phyloP scores from a whole-genome alignment of 768 basidiomycete species.

The Hypsizygus marmoreus region DNA sequence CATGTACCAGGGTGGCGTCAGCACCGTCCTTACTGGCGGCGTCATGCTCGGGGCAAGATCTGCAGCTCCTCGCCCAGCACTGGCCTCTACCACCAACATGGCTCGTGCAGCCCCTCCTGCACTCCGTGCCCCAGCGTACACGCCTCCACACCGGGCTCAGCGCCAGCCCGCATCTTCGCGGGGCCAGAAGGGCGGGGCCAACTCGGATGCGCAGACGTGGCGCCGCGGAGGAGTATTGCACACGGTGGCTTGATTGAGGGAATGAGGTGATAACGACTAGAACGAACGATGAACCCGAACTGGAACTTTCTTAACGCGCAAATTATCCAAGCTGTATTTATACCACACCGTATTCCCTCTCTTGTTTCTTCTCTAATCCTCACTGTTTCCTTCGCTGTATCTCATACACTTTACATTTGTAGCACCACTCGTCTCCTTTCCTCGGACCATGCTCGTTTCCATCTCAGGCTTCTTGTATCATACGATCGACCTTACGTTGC shows the following conservation, averaged over 20 bases:
- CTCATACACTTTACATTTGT: background rate
- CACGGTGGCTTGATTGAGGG: background rate
- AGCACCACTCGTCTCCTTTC: background rate
- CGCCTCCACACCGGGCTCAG: conserved; percentile 1
- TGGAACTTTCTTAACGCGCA: background rate
- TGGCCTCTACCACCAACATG: background rate
- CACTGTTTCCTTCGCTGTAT: background rate
- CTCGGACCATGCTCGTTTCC: background rate
- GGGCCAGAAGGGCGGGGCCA: too few species aligned
- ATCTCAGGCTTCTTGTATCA: background rate
- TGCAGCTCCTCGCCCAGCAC: background rate
- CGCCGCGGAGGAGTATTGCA: background rate
- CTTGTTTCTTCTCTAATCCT: background rate
- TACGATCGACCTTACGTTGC: background rate
- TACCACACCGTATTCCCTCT: background rate
- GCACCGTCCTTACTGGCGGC: conserved; percentile 44
- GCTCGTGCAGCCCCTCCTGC: background rate
- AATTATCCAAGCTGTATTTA: background rate
- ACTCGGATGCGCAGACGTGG: background rate
- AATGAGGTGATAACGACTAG: background rate
- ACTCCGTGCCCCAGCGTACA: background rate
- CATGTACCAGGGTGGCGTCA: conserved; percentile 44
- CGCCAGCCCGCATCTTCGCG: background rate
- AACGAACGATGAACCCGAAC: background rate
- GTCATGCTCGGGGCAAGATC: conserved; percentile 41